These are phyloP conservation scores for Boletus reticulatus DNA, from an alignment of 768 basidiomycete species.

Conservation along the genomic window DNA sequence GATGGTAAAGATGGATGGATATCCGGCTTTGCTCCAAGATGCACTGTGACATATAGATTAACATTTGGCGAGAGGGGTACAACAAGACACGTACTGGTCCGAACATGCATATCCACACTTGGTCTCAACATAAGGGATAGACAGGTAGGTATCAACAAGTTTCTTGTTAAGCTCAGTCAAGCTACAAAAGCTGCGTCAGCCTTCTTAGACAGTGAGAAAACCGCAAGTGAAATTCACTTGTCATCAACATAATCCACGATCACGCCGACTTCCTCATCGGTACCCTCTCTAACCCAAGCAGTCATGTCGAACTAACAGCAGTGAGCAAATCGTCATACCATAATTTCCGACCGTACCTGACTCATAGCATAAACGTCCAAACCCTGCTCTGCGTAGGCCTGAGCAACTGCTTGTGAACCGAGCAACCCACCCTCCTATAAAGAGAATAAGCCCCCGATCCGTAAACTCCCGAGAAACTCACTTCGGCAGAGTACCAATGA, in stretches of 20 bases:
- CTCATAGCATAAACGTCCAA: constrained; percentile 30
- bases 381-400: constrained; percentile 52
- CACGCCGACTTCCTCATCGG: constrained; percentile 75
- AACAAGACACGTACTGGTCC: constrained; percentile 66
- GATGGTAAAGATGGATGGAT: constrained; percentile 81
- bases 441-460: background rate
- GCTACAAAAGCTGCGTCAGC: constrained; percentile 36
- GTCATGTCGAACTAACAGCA: constrained; percentile 85
- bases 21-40: constrained; percentile 85
- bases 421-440: constrained; percentile 73
- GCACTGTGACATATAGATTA: constrained; percentile 42
- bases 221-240: constrained; percentile 39
- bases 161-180: constrained; percentile 79
- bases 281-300: constrained; percentile 87
- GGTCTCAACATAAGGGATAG: constrained; percentile 81
- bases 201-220: constrained; percentile 8
- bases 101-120: constrained; percentile 94
- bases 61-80: constrained; percentile 16
- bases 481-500: constrained; percentile 49
- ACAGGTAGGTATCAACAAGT: constrained; percentile 71
- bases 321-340: constrained; percentile 16
- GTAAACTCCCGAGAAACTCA: constrained; percentile 7
- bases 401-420: constrained; percentile 88
- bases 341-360: constrained; percentile 19
- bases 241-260: constrained; percentile 82